Conservation (phyloP, 1,284 basidiomycete genomes). For the Pulveroboletus sp. region DNA sequence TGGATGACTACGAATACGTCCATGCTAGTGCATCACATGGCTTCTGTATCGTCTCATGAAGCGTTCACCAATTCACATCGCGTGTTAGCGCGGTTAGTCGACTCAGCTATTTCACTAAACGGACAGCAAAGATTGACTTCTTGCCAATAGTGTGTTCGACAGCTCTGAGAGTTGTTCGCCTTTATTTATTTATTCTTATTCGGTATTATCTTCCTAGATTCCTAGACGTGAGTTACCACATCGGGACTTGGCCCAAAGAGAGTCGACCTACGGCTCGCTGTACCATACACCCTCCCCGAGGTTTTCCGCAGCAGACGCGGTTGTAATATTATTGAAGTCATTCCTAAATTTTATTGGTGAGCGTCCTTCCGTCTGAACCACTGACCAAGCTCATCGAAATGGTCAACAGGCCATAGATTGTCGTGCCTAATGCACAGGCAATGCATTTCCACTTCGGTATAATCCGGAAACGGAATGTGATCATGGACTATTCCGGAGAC, state of each 20-base stretch:
- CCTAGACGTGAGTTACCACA: not conserved
- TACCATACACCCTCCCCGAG: constrained; percentile 2
- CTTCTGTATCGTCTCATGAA: constrained; percentile 14
- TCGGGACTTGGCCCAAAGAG: not conserved
- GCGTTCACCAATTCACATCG: not conserved
- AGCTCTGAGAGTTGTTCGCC: constrained; percentile 6
- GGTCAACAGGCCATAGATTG: constrained; percentile 75
- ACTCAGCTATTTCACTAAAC: not conserved
- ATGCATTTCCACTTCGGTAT: not conserved
- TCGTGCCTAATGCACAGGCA: constrained; percentile 84
- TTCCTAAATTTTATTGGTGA: constrained; percentile 43
- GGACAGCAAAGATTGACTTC: constrained; percentile 1
- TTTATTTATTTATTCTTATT: constrained; percentile 15
- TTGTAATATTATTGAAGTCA: constrained; percentile 14
- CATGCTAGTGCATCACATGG: not conserved
- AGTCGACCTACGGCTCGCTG: not conserved
- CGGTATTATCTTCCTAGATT: constrained; percentile 11
- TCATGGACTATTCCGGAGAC: not conserved
- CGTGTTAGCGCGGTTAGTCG: not conserved
- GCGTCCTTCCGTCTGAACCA: constrained; percentile 2
- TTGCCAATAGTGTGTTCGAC: constrained; percentile 4
- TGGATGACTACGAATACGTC: constrained; percentile 2
- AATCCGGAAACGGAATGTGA: not conserved
- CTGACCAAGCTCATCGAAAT: not conserved
- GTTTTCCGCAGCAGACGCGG: constrained; percentile 1